Conservation (phyloP, 495 filamentous ascomycete species). For the Chaetomium cochliodes region DNA sequence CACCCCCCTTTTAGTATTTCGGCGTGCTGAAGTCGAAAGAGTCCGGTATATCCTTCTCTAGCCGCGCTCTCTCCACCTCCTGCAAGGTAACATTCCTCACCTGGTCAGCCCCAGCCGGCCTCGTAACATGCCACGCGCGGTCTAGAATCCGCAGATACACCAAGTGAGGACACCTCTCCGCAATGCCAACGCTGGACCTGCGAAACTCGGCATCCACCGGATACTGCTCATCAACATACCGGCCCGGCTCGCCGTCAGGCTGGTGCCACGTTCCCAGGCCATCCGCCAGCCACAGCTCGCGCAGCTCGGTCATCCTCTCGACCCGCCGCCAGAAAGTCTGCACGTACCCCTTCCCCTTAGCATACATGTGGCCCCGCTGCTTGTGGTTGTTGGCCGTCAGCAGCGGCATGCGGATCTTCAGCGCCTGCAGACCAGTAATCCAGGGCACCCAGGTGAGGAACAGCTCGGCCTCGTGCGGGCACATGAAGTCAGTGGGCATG, state of each 20-base stretch:
- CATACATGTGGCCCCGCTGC: too few relatives aligned
- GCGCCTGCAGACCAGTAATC: too few relatives aligned
- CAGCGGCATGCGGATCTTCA: too few relatives aligned
- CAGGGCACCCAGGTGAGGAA: too few relatives aligned
- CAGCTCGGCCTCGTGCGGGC: too few relatives aligned
- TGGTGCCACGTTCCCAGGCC: not conserved
- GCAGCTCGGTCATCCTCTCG: not conserved
- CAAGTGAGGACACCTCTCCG: not conserved
- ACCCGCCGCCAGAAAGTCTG: not conserved
- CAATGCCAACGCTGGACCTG: not conserved
- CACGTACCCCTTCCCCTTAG: not conserved
- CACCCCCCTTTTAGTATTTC: too few relatives aligned
- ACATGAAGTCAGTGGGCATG: too few relatives aligned
- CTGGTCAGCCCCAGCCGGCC: not conserved
- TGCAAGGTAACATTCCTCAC: too few relatives aligned
- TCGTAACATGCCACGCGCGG: not conserved
- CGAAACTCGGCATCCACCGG: not conserved
- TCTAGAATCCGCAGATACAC: not conserved
- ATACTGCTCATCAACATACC: too few relatives aligned
- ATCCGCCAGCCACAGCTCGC: conserved; percentile 3
- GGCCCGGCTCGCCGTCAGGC: not conserved
- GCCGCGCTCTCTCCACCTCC: too few relatives aligned
- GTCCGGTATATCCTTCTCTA: not conserved
- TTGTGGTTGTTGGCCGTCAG: not conserved
- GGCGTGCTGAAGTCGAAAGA: not conserved